phyloP scores from a whole-genome alignment of 2,329 filamentous ascomycete genomes.

The Colletotrichum orchidophilum region DNA sequence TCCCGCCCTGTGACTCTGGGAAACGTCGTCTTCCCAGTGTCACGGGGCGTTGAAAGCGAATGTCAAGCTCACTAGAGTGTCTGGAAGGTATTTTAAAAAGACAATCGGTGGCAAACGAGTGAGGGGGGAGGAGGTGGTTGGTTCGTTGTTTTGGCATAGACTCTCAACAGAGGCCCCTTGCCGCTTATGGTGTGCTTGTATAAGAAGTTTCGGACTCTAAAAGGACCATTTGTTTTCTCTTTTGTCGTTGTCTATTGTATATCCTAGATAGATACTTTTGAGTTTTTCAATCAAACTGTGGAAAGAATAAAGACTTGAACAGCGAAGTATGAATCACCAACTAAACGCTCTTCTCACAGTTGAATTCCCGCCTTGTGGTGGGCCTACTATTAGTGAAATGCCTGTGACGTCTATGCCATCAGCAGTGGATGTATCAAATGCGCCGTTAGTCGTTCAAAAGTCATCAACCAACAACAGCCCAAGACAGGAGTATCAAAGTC shows the following conservation, averaged over 20 bases:
- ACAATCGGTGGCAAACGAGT: not conserved
- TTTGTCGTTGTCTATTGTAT: not conserved
- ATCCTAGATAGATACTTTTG: not conserved
- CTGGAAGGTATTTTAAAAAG: too few relatives aligned
- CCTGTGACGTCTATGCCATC: too few relatives aligned
- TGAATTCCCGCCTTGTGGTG: not conserved
- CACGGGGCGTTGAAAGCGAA: not conserved
- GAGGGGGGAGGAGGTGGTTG: not conserved
- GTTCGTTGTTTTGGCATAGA: not conserved
- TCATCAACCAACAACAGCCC: too few relatives aligned
- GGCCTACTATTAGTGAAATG: too few relatives aligned
- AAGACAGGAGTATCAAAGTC: not conserved
- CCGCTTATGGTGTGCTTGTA: not conserved
- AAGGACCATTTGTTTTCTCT: not conserved
- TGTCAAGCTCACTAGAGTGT: too few relatives aligned
- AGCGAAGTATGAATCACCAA: not conserved
- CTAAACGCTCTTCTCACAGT: not conserved
- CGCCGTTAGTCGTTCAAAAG: not conserved
- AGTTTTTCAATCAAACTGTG: not conserved
- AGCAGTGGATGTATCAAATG: not conserved
- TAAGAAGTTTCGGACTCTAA: not conserved
- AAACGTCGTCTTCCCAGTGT: not conserved
- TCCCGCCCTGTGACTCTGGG: too few relatives aligned
- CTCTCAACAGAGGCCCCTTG: not conserved
- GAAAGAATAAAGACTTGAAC: not conserved